Percentiles rank a stretch among this genome's conserved stretches.
These are phyloP conservation scores for Eragrostis tef DNA, from an alignment of 202 grass and related monocot genomes.

Conservation along the genomic window DNA sequence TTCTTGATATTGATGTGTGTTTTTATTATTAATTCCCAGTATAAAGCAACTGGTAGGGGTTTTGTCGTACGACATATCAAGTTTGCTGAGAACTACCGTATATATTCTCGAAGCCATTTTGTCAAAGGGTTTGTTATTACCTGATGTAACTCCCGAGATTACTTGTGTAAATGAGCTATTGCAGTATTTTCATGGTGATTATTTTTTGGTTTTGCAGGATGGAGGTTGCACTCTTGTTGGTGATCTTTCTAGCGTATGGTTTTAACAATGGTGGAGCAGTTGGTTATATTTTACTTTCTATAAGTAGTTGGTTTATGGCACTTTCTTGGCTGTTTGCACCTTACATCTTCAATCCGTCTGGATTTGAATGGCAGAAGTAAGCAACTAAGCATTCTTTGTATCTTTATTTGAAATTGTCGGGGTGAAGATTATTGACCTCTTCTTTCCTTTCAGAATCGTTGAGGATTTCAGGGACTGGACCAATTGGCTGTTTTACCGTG, in stretches of 20 bases:
- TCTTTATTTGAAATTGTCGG: constrained; percentile 24
- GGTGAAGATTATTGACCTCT: constrained; percentile 11
- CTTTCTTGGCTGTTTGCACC: constrained; percentile 96
- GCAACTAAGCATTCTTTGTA: constrained; percentile 44
- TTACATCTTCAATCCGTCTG: constrained; percentile 90
- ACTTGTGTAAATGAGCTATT: background rate
- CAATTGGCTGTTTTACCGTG: constrained; percentile 94
- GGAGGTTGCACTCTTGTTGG: constrained; percentile 81
- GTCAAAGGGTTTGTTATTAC: constrained; percentile 81
- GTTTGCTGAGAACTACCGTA: constrained; percentile 91
- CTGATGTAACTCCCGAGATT: constrained; percentile 16
- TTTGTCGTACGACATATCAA: constrained; percentile 90
- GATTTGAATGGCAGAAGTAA: constrained; percentile 98
- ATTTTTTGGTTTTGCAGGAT: constrained; percentile 60
- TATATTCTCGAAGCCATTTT: constrained; percentile 94
- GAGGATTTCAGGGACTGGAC: constrained; percentile 99
- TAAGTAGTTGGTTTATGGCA: constrained; percentile 95
- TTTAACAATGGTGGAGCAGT: constrained; percentile 83
- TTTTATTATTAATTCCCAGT: constrained; percentile 55
- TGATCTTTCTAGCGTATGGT: constrained; percentile 77
- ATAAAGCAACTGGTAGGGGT: constrained; percentile 85
- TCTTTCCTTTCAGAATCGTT: constrained; percentile 56
- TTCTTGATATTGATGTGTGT: constrained; percentile 23
- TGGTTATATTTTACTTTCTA: constrained; percentile 89
- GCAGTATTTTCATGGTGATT: constrained; percentile 30